These are phyloP conservation scores for Papiliotrema flavescens DNA, from an alignment of 1,284 basidiomycete species.

Conservation along the genomic window DNA sequence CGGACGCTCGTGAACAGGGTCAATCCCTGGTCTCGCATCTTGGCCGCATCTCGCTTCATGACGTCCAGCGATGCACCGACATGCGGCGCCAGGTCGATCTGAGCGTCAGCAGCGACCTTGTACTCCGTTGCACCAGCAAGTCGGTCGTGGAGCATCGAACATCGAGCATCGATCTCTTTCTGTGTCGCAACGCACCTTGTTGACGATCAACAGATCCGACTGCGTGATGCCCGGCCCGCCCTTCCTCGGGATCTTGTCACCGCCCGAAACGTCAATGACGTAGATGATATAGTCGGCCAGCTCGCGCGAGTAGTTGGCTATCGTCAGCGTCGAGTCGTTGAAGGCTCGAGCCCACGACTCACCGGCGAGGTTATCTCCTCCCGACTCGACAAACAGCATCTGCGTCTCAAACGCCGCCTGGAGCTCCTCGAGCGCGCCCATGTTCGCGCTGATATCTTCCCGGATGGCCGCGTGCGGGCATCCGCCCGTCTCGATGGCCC, in stretches of 20 bases:
- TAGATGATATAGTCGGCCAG: conserved; percentile 97
- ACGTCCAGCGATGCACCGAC: conserved; percentile 91
- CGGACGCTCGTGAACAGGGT: conserved; percentile 89
- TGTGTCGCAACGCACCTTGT: conserved; percentile 65
- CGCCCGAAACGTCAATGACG: conserved; percentile 73
- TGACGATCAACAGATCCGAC: conserved; percentile 89
- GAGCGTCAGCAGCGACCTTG: conserved; percentile 1
- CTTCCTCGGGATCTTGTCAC: conserved; percentile 97
- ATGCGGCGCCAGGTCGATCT: conserved; percentile 89
- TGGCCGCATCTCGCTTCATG: conserved; percentile 87
- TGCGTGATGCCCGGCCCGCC: conserved; percentile 91
- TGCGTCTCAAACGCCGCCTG: conserved; percentile 84
- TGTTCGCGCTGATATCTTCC: conserved; percentile 95
- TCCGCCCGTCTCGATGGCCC: conserved; percentile 93
- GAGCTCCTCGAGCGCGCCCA: conserved; percentile 91
- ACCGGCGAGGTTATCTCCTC: conserved; percentile 87
- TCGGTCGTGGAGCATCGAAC: not conserved
- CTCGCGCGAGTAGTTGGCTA: conserved; percentile 90
- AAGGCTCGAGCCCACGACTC: conserved; percentile 5
- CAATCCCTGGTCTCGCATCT: conserved; percentile 91
- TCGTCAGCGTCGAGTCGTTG: not conserved
- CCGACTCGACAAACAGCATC: conserved; percentile 87
- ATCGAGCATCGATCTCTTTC: not conserved
- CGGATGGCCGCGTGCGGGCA: conserved; percentile 94
- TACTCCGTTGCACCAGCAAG: too few relatives aligned